Evolutionary conservation across 2,329 filamentous ascomycete genomes (phyloP).

Genomic region (Biscogniauxia sp.): DNA sequence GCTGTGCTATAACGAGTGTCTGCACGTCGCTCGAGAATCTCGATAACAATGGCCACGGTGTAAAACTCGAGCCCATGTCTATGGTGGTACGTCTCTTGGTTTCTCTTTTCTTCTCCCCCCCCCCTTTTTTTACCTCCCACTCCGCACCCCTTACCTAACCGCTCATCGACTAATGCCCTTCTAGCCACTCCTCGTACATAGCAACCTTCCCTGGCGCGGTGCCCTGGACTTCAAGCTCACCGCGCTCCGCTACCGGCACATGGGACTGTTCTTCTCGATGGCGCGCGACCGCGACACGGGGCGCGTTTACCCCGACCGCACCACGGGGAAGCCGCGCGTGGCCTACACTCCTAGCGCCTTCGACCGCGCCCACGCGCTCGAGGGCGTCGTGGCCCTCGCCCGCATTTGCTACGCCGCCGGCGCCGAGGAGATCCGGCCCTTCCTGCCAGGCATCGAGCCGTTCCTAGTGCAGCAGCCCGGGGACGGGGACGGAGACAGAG

Average conservation of each 20-base stretch:
- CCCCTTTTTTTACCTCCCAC: too few species aligned
- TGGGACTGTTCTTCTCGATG: conserved; percentile 71
- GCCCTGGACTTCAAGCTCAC: conserved; percentile 72
- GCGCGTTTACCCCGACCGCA: conserved; percentile 68
- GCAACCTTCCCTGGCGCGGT: conserved; percentile 66
- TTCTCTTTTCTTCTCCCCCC: background rate
- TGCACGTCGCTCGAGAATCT: conserved; percentile 77
- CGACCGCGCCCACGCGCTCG: conserved; percentile 69
- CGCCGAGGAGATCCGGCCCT: conserved; percentile 74
- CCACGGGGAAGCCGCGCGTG: conserved; percentile 62
- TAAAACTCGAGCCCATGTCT: conserved; percentile 73
- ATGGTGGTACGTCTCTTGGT: conserved; percentile 56
- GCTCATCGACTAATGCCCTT: background rate
- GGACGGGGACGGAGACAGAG: conserved; percentile 18
- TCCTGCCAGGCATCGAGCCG: conserved; percentile 59
- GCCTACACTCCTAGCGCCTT: conserved; percentile 69
- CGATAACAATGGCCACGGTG: conserved; percentile 76
- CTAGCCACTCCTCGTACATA: conserved; percentile 33
- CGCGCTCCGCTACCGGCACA: conserved; percentile 65
- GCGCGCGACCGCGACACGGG: conserved; percentile 75
- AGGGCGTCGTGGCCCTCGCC: conserved; percentile 68
- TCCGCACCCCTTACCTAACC: too few species aligned
- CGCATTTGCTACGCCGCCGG: conserved; percentile 78
- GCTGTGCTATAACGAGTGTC: conserved; percentile 76
- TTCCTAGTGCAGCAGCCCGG: conserved; percentile 47